Percentiles rank a stretch among this genome's conserved stretches.
These are phyloP conservation scores for Saccharomyces hybrid DNA, from an alignment of 1,139 yeast genomes.

Conservation along the genomic window DNA sequence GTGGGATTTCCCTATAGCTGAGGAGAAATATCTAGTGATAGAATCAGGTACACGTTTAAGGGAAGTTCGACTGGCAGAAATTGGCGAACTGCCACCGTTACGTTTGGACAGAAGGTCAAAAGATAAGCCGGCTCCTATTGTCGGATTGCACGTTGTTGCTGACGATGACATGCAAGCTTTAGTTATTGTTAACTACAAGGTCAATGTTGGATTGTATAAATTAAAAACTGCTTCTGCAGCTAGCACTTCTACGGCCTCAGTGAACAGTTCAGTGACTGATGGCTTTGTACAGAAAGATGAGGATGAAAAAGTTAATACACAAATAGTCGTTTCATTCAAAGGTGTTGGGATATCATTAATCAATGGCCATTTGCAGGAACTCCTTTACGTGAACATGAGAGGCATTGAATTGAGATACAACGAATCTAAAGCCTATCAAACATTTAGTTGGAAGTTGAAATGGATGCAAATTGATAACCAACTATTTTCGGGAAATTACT, in stretches of 20 bases:
- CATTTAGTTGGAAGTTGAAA: conserved; percentile 69
- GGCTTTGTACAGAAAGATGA: too few relatives aligned
- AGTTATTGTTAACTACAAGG: too few relatives aligned
- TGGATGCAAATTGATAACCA: conserved; percentile 97
- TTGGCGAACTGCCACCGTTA: conserved; percentile 86
- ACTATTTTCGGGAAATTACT: conserved; percentile 79
- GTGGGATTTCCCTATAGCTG: conserved; percentile 94
- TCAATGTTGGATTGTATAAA: too few relatives aligned
- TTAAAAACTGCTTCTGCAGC: too few relatives aligned
- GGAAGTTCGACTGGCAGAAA: conserved; percentile 78
- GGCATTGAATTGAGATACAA: conserved; percentile 78
- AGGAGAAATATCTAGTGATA: conserved; percentile 69
- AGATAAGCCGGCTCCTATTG: conserved; percentile 39
- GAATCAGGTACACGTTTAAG: conserved; percentile 70
- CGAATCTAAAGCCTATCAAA: conserved; percentile 79
- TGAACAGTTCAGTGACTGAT: too few relatives aligned
- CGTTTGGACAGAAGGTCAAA: conserved; percentile 49
- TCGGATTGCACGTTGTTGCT: conserved; percentile 87
- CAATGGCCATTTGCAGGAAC: conserved; percentile 62
- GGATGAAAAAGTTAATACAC: conserved; percentile 61
- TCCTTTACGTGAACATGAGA: conserved; percentile 70
- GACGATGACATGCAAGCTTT: too few relatives aligned
- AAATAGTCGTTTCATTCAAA: conserved; percentile 60
- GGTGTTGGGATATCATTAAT: conserved; percentile 87
- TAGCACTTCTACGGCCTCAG: too few relatives aligned